phyloP scores from a whole-genome alignment of 106 monocot species.

The Alisma plantagoaquatica region DNA sequence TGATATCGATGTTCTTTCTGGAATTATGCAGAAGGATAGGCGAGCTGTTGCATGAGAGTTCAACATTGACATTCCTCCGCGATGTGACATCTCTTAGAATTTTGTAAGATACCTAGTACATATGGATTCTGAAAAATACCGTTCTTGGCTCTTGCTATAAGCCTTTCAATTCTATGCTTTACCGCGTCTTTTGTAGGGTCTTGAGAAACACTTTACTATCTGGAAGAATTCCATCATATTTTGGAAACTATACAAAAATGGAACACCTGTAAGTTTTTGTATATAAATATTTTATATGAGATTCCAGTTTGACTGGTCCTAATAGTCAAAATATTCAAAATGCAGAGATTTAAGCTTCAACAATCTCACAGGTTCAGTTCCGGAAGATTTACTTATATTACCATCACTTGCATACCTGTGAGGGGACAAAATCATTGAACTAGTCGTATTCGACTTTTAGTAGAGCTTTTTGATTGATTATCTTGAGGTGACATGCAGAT shows the following conservation, averaged over 20 bases:
- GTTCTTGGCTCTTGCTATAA: not conserved
- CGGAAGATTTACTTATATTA: slow-evolving; percentile 2
- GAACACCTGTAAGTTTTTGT: slow-evolving; percentile 1
- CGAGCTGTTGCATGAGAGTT: not conserved
- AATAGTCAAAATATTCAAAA: not conserved
- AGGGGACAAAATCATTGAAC: not conserved
- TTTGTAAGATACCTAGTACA: slow-evolving; percentile 1
- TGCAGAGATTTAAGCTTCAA: slow-evolving; percentile 13
- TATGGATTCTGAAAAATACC: not conserved
- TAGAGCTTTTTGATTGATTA: too few species aligned
- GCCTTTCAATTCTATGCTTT: too few species aligned
- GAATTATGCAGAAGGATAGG: slow-evolving; percentile 4
- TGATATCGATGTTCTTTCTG: too few species aligned
- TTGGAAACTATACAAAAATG: not conserved
- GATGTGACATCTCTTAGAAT: slow-evolving; percentile 4
- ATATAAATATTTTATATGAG: not conserved
- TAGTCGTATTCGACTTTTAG: too few species aligned
- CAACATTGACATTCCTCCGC: not conserved
- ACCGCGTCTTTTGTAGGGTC: not conserved
- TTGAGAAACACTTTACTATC: slow-evolving; percentile 5
- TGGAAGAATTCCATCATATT: not conserved
- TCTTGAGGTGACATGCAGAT: too few species aligned
- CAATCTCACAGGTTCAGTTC: slow-evolving; percentile 7
- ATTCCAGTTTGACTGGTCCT: not conserved
- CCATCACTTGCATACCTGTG: slow-evolving; percentile 5